phyloP scores from a whole-genome alignment of 129 eudicot genomes.

The Cynara cardunculus region DNA sequence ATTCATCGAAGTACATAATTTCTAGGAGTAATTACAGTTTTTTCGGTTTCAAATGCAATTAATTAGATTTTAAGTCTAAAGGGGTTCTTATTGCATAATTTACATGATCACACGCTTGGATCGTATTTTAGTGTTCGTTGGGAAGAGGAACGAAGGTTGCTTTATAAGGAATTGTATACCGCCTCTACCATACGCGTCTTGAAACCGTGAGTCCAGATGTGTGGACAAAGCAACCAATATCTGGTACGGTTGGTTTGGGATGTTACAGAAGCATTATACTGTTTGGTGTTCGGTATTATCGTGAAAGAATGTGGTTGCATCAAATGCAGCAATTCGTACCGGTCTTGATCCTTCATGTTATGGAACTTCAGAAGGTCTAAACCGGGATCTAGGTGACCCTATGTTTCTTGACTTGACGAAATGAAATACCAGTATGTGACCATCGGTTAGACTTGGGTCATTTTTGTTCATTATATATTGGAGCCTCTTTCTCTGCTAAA shows the following conservation, averaged over 20 bases:
- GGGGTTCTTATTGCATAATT: not conserved
- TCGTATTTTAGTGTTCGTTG: too few relatives aligned
- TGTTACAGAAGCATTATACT: too few relatives aligned
- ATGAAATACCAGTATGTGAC: too few relatives aligned
- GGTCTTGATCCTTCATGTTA: too few relatives aligned
- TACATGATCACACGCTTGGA: not conserved
- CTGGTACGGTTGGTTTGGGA: too few relatives aligned
- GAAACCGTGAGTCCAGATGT: too few relatives aligned
- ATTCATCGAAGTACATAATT: constrained; percentile 28
- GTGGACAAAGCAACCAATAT: too few relatives aligned
- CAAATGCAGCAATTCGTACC: not conserved
- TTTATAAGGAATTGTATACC: too few relatives aligned
- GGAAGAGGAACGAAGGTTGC: too few relatives aligned
- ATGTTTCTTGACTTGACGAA: not conserved
- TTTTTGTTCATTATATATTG: not conserved
- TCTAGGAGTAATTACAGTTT: constrained; percentile 1
- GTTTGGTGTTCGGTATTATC: not conserved
- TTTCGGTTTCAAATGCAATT: not conserved
- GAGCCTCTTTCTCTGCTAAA: not conserved
- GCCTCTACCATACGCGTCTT: too few relatives aligned
- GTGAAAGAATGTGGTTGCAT: not conserved
- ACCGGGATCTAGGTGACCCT: not conserved
- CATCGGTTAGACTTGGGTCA: not conserved
- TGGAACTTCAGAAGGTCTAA: too few relatives aligned
- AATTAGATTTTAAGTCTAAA: not conserved